These are phyloP conservation scores for Condylostoma magnum DNA, from an alignment of 169 alveolate species.

Conservation along the genomic window DNA sequence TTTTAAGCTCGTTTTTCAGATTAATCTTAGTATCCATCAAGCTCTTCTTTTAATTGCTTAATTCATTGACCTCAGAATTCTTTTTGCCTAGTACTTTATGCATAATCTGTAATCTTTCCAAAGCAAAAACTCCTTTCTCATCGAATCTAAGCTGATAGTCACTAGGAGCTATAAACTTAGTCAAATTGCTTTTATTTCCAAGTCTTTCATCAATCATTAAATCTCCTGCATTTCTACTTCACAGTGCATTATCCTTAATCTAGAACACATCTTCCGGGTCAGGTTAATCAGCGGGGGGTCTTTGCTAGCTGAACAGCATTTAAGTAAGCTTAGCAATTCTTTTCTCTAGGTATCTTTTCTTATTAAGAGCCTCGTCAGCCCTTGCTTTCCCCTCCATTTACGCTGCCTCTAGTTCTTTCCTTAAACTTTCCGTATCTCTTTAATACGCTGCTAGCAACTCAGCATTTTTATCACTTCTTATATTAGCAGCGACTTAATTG, in stretches of 20 bases:
- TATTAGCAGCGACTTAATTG: slow-evolving; percentile 42
- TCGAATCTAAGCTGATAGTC: not conserved
- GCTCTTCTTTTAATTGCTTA: not conserved
- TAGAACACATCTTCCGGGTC: not conserved
- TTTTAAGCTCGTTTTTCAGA: slow-evolving; percentile 16
- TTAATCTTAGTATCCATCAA: slow-evolving; percentile 14
- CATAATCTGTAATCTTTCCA: slow-evolving; percentile 15
- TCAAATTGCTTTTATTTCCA: not conserved
- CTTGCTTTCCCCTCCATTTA: not conserved
- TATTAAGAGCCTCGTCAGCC: not conserved
- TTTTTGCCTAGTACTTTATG: not conserved
- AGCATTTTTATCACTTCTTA: not conserved
- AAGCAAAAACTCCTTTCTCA: slow-evolving; percentile 1
- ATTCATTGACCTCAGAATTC: not conserved
- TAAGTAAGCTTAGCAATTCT: not conserved
- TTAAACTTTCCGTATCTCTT: not conserved
- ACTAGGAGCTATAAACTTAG: not conserved
- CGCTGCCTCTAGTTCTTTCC: slow-evolving; percentile 15
- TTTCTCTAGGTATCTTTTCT: slow-evolving; percentile 16
- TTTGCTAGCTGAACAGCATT: not conserved
- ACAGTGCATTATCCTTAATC: not conserved
- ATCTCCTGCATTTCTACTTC: not conserved
- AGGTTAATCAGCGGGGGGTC: not conserved
- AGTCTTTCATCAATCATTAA: slow-evolving; percentile 1
- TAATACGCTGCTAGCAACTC: slow-evolving; percentile 25